Base-by-base conservation (phyloP, 2,329 filamentous ascomycete species). In the Bipolaris sorokiniana region DNA sequence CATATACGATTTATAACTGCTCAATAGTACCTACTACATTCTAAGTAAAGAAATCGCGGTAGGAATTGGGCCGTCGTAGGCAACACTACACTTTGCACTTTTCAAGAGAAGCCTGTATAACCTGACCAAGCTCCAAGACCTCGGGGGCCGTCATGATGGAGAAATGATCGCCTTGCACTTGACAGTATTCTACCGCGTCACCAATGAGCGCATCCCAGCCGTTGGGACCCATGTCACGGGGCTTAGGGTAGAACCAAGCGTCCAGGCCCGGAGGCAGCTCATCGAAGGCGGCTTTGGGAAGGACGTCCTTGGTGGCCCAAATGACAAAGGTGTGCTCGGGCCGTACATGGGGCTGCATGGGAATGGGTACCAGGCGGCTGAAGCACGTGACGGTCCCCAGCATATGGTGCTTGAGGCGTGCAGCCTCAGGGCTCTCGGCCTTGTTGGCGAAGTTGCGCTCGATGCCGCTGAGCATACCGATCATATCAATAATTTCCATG, bases 291-390 rank as follows among this genome's bases (percentile, higher is more conserved):
- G 36, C 47, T 15, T 41, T 41, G 22, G 33, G 33, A 23, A 50
- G 47, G 15, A 50, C 34, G 15, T 41, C 36, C 36, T 41, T 41
- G n/a, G 18, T 50, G 34, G 47, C 47, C 33, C 47, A 50, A 26
- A 40, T 41, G 34, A 41, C 47, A 16, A 50, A 50, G 47, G 33
- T 38, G 20, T 50, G 47, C 47, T 50, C 47, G n/a, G 36, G 47
- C 26, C 47, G 33, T 31, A 38, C 23, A 50, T 50, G 47, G 34
- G 18, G 47, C 33, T 20, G 47, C 36, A 50, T 50, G 22, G 33
- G 47, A 26, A 23, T 50, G 18, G 47, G 36, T 34, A 40, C 34
- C 34, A 38, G 47, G 16, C 33, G 33, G 36, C 47, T 50, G 34
- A 41, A 50, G 47, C 33, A 50, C 18, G 47, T 50, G 47, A 38